These are phyloP conservation scores for Verbascum thapsus DNA, from an alignment of 257 asterid species.

Conservation along the genomic window DNA sequence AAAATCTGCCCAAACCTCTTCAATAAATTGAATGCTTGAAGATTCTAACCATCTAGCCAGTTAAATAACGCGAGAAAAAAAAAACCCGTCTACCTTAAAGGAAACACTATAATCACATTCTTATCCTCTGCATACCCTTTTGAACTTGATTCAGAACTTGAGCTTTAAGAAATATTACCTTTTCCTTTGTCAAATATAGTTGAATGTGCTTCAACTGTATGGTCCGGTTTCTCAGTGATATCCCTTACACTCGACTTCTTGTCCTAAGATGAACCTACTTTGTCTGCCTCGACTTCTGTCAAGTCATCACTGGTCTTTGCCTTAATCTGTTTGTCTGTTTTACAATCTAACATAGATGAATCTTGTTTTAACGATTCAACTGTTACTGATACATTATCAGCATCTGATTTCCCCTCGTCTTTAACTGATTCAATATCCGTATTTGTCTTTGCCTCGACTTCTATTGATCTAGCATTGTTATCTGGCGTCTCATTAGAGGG, in stretches of 20 bases:
- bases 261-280: constrained; percentile 24
- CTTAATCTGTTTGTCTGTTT: constrained; percentile 21
- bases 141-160: constrained; percentile 28
- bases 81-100: background rate
- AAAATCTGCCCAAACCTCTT: no score
- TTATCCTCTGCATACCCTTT: constrained; percentile 27
- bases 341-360: constrained; percentile 26
- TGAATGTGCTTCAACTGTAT: constrained; percentile 20
- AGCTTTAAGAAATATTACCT: constrained; percentile 28
- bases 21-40: no score
- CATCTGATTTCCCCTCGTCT: no score
- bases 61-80: no score
- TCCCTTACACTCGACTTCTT: constrained; percentile 22
- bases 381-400: constrained; percentile 14
- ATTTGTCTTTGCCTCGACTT: no score
- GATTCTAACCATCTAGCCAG: no score
- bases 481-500: constrained; percentile 8
- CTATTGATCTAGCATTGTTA: no score
- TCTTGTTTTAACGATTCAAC: constrained; percentile 21
- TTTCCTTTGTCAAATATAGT: constrained; percentile 28
- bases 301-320: no score
- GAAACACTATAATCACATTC: background rate
- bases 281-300: constrained; percentile 26
- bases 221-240: constrained; percentile 13
- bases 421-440: no score